Percentiles rank a stretch among this genome's conserved stretches.
Evolutionary conservation across 108 stramenopile species (phyloP).

Genomic region (Cyclotella baltica): DNA sequence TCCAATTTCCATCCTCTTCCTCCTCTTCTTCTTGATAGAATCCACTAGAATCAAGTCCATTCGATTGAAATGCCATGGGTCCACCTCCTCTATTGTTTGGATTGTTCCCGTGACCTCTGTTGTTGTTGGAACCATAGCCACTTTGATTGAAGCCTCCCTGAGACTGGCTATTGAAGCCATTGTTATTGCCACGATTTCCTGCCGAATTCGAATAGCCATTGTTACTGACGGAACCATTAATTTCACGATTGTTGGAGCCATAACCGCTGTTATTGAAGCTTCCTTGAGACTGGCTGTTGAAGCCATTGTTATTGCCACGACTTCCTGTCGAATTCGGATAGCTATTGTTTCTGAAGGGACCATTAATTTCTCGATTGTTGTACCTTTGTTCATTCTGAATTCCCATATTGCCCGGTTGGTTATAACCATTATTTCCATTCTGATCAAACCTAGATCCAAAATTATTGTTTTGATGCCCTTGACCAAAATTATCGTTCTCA

Average conservation of each 20-base stretch:
- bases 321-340: not conserved
- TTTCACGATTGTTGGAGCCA: not conserved
- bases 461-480: not conserved
- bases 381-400: not conserved
- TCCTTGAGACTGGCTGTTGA: not conserved
- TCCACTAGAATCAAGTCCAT: conserved; percentile 27
- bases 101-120: not conserved
- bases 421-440: not conserved
- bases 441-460: not conserved
- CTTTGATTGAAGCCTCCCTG: not conserved
- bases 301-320: not conserved
- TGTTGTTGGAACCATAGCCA: not conserved
- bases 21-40: conserved; percentile 45
- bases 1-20: conserved; percentile 12
- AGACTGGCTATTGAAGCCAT: not conserved
- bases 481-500: not conserved
- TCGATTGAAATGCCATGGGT: not conserved
- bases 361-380: not conserved
- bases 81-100: not conserved
- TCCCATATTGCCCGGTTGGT: not conserved
- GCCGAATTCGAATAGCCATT: not conserved
- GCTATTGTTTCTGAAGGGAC: not conserved
- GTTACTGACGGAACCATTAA: not conserved
- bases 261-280: not conserved
- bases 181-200: not conserved